phyloP scores from a whole-genome alignment of 2,329 filamentous ascomycete genomes.

The Aspergillaceae sp. region DNA sequence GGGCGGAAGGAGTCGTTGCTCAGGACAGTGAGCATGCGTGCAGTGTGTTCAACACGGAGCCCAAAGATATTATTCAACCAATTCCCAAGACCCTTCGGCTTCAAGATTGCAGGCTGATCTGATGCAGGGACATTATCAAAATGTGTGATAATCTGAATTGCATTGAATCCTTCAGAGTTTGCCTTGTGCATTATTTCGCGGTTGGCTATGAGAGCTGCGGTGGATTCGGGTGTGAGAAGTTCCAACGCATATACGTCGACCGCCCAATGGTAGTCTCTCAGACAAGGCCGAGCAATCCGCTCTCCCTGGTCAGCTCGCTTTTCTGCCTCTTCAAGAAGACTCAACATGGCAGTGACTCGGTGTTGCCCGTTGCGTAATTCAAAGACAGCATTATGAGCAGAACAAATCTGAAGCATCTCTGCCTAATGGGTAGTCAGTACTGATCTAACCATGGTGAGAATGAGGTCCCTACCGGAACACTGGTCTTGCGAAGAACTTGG shows the following conservation, averaged over 20 bases:
- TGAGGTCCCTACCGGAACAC: no score
- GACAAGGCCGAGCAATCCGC: not conserved
- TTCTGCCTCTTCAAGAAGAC: not conserved
- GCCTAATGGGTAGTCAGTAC: not conserved
- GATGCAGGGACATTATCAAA: not conserved
- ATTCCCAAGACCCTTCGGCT: not conserved
- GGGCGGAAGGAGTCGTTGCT: not conserved
- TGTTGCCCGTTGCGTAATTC: not conserved
- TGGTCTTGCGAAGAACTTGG: no score
- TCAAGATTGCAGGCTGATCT: not conserved
- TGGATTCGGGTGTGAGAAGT: not conserved
- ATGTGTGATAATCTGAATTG: not conserved
- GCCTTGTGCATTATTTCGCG: not conserved
- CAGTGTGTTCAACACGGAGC: not conserved
- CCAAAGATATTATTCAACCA: not conserved
- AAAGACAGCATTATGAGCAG: not conserved
- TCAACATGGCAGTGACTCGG: not conserved
- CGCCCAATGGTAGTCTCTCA: not conserved
- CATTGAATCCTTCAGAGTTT: not conserved
- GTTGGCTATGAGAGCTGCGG: not conserved
- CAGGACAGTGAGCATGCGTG: not conserved
- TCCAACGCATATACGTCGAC: not conserved
- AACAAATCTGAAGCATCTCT: not conserved
- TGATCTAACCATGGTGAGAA: not conserved
- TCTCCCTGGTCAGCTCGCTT: not conserved